These are phyloP conservation scores for Tricholoma bakamatsutake DNA, from an alignment of 768 basidiomycete genomes.

Conservation along the genomic window DNA sequence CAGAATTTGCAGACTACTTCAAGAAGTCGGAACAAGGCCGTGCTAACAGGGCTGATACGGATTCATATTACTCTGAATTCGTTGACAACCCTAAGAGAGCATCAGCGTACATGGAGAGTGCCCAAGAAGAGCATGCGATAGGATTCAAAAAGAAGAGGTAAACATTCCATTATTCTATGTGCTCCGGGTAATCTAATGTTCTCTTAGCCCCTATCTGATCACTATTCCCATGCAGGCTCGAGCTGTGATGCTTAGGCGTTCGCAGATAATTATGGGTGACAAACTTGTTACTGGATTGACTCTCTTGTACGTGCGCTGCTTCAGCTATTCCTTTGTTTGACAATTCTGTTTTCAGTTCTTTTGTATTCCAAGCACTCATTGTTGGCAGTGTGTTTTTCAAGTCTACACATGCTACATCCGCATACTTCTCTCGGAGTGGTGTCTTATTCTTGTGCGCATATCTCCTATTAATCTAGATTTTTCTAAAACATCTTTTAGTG, in stretches of 20 bases:
- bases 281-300: constrained; percentile 30
- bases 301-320: constrained; percentile 19
- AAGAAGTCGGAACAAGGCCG: constrained; percentile 31
- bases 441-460: constrained; percentile 63
- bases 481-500: constrained; percentile 3
- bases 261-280: constrained; percentile 40
- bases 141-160: constrained; percentile 31
- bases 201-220: constrained; percentile 37
- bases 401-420: constrained; percentile 46
- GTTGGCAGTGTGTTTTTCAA: constrained; percentile 64
- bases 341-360: constrained; percentile 19
- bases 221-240: constrained; percentile 40
- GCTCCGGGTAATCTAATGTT: background rate
- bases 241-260: constrained; percentile 37
- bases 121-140: constrained; percentile 43
- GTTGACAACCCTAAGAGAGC: constrained; percentile 40
- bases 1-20: constrained; percentile 51
- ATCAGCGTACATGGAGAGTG: constrained; percentile 41
- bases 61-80: constrained; percentile 35
- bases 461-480: background rate
- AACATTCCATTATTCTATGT: background rate
- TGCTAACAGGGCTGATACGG: constrained; percentile 41
- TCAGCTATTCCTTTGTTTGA: background rate
- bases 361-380: constrained; percentile 43
- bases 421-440: constrained; percentile 74